A percentile compares a stretch with the other conserved stretches of the same genome.
phyloP scores from a whole-genome alignment of 192 early-diverging fungal species.

The Podila epigama region DNA sequence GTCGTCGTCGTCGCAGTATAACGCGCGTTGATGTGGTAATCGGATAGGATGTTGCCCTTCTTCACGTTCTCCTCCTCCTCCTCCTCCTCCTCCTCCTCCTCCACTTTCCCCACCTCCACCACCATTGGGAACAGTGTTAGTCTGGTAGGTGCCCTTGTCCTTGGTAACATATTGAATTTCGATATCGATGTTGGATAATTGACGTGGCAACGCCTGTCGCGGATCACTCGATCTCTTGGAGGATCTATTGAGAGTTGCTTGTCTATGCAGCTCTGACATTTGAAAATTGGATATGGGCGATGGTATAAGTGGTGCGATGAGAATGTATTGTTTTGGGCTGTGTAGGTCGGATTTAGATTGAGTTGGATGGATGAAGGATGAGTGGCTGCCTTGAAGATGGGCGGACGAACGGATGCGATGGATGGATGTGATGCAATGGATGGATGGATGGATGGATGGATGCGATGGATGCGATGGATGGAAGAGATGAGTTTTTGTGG shows the following conservation, averaged over 20 bases:
- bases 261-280: not conserved
- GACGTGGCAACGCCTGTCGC: not conserved
- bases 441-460: slow-evolving; percentile 2
- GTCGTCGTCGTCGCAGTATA: not conserved
- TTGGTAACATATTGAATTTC: slow-evolving; percentile 7
- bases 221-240: slow-evolving; percentile 4
- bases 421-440: not conserved
- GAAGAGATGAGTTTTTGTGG: too few relatives aligned
- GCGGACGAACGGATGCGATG: not conserved
- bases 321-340: too few relatives aligned
- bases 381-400: not conserved
- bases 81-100: not conserved
- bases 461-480: too few relatives aligned
- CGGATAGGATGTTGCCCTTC: too few relatives aligned
- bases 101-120: too few relatives aligned
- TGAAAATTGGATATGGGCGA: not conserved
- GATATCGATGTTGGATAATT: slow-evolving; percentile 1
- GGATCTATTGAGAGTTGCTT: slow-evolving; percentile 11
- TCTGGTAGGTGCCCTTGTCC: too few relatives aligned
- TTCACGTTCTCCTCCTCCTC: not conserved
- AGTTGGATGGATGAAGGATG: not conserved
- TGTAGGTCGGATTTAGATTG: not conserved
- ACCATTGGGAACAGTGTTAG: too few relatives aligned
- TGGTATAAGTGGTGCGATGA: not conserved
- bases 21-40: too few relatives aligned